Percentiles rank a stretch among this genome's conserved stretches.
Evolutionary conservation across 768 basidiomycete genomes (phyloP).

Genomic region (Boletus coccyginus): DNA sequence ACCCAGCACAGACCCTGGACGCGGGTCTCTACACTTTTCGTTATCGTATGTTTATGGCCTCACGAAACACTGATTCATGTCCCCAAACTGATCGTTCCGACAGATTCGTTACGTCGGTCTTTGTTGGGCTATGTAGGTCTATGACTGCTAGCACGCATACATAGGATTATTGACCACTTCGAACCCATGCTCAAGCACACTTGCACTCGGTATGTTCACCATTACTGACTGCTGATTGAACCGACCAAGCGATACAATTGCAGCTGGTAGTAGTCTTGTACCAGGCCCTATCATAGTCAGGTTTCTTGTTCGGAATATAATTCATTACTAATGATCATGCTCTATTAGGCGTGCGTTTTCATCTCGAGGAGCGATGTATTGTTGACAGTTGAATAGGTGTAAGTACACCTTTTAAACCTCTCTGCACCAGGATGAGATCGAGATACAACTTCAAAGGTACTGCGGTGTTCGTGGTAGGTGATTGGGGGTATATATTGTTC

Average conservation of each 20-base stretch:
- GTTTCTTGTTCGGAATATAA: neutral
- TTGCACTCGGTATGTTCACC: conserved; percentile 1
- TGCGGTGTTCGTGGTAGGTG: neutral
- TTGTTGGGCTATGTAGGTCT: conserved; percentile 5
- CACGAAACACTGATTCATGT: too few relatives aligned
- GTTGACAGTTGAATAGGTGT: conserved; percentile 6
- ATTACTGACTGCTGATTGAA: neutral
- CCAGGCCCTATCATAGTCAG: conserved; percentile 8
- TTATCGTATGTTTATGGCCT: conserved; percentile 2
- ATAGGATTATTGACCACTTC: neutral
- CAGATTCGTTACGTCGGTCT: conserved; percentile 15
- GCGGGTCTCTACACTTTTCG: conserved; percentile 11
- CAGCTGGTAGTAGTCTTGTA: conserved; percentile 8
- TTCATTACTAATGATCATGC: neutral
- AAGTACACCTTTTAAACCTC: neutral
- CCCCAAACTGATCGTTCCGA: neutral
- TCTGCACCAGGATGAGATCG: neutral
- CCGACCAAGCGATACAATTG: neutral
- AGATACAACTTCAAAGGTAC: neutral
- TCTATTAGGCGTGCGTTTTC: conserved; percentile 4
- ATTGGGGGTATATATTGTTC: conserved; percentile 4
- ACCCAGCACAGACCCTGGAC: conserved; percentile 1
- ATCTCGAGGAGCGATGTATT: neutral
- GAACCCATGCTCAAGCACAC: neutral
- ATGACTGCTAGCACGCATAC: too few relatives aligned